Conservation (phyloP, 805 yeast species). For the Myxozyma lipomycoides region DNA sequence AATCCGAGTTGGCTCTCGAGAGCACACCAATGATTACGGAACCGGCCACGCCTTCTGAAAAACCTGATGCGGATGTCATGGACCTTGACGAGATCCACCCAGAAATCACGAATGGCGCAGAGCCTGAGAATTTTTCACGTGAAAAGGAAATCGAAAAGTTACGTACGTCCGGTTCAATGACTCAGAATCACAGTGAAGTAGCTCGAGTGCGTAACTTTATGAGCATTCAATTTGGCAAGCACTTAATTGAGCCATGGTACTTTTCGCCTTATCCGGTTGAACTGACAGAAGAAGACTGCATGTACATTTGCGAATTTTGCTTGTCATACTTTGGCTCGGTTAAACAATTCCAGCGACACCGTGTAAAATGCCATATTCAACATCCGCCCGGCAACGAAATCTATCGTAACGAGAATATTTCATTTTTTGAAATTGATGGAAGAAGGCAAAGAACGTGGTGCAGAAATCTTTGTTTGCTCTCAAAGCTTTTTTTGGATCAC, state of each 20-base stretch:
- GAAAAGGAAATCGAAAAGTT: conserved; percentile 91
- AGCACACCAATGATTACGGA: conserved; percentile 31
- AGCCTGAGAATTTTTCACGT: conserved; percentile 64
- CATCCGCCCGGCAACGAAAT: conserved; percentile 99
- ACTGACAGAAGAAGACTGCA: conserved; percentile 82
- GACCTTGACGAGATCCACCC: conserved; percentile 81
- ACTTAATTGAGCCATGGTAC: conserved; percentile 97
- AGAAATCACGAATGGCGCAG: conserved; percentile 56
- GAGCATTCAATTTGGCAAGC: conserved; percentile 78
- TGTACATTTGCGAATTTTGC: conserved; percentile 89
- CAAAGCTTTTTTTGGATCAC: conserved; percentile 89
- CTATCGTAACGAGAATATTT: conserved; percentile 85
- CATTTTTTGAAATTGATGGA: conserved; percentile 97
- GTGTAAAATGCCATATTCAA: conserved; percentile 78
- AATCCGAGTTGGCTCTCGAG: conserved; percentile 33
- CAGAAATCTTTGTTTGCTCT: conserved; percentile 84
- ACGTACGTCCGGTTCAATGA: conserved; percentile 96
- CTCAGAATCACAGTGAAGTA: conserved; percentile 79
- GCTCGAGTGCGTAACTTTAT: conserved; percentile 84
- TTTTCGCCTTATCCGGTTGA: conserved; percentile 96
- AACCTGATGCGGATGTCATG: conserved; percentile 58
- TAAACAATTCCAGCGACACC: conserved; percentile 88
- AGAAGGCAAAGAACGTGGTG: conserved; percentile 96
- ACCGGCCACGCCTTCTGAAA: conserved; percentile 23
- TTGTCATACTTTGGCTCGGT: conserved; percentile 81